These are phyloP conservation scores for Lasiosphaeria ovina DNA, from an alignment of 495 filamentous ascomycete species.

Conservation along the genomic window DNA sequence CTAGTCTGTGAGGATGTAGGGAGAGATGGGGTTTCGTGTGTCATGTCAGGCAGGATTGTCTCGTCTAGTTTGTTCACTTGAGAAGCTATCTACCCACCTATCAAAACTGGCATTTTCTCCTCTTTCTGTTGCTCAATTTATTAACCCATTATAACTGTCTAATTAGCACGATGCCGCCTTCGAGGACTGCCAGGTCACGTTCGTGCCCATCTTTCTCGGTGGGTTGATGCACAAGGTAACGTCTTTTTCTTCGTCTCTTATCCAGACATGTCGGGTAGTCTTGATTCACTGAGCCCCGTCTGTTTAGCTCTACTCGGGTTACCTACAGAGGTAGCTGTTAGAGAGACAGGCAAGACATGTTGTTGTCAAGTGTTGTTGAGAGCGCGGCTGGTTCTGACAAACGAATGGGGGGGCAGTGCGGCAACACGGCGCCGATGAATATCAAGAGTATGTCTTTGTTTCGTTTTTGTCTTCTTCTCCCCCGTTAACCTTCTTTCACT, in stretches of 20 bases:
- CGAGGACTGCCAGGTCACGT: constrained; percentile 56
- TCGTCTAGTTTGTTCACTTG: too few relatives aligned
- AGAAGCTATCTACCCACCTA: too few relatives aligned
- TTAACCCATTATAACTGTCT: not conserved
- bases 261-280: too few relatives aligned
- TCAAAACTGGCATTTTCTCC: too few relatives aligned
- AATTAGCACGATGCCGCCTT: constrained; percentile 61
- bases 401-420: constrained; percentile 35
- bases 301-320: not conserved
- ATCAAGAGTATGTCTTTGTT: constrained; percentile 57
- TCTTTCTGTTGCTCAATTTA: too few relatives aligned
- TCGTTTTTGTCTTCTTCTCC: not conserved
- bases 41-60: too few relatives aligned
- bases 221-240: constrained; percentile 61
- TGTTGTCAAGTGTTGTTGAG: too few relatives aligned
- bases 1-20: not conserved
- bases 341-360: too few relatives aligned
- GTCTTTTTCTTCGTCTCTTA: constrained; percentile 8
- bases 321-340: too few relatives aligned
- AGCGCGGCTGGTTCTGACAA: not conserved
- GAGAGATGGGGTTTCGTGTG: too few relatives aligned
- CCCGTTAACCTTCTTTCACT: not conserved
- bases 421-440: constrained; percentile 60
- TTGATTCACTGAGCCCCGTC: too few relatives aligned
- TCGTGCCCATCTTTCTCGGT: constrained; percentile 67